Evolutionary conservation across 352 stramenopile species (phyloP).

Genomic region (Albugo candida): DNA sequence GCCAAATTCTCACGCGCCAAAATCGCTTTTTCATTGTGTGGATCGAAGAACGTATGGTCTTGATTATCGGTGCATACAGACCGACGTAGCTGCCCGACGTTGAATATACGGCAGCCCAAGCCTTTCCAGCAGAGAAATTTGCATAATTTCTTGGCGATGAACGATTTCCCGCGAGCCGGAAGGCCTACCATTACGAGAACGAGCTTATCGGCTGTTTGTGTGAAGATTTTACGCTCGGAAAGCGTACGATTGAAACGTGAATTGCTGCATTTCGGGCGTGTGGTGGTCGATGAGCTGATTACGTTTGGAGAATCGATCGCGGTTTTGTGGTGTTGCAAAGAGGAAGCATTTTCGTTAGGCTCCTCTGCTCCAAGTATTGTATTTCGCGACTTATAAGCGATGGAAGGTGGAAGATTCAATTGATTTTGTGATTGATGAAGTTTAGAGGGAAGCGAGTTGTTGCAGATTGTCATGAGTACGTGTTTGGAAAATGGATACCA

Average conservation of each 20-base stretch:
- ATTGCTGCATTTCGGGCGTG: too few species aligned
- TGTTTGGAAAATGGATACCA: too few species aligned
- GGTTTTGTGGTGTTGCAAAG: too few species aligned
- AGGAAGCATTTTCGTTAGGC: too few species aligned
- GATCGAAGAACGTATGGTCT: slow-evolving; percentile 86
- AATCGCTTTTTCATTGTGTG: slow-evolving; percentile 57
- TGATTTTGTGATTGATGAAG: too few species aligned
- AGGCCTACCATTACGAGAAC: slow-evolving; percentile 92
- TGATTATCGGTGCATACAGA: slow-evolving; percentile 15
- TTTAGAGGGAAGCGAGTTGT: too few species aligned
- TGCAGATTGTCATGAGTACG: too few species aligned
- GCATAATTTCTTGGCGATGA: slow-evolving; percentile 85
- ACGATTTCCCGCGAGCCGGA: slow-evolving; percentile 88
- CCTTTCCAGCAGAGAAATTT: slow-evolving; percentile 72
- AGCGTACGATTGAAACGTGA: slow-evolving; percentile 15
- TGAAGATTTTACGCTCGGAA: slow-evolving; percentile 59
- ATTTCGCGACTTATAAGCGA: too few species aligned
- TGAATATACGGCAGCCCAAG: slow-evolving; percentile 80
- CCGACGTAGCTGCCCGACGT: slow-evolving; percentile 86
- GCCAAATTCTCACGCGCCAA: slow-evolving; percentile 67
- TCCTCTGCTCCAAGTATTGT: too few species aligned
- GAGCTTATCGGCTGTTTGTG: slow-evolving; percentile 81
- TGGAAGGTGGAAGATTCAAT: too few species aligned
- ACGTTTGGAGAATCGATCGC: too few species aligned
- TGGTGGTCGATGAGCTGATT: too few species aligned